A percentile compares a stretch with the other conserved stretches of the same genome.
phyloP scores from a whole-genome alignment of 495 filamentous ascomycete genomes.

The Penicillium herquei region DNA sequence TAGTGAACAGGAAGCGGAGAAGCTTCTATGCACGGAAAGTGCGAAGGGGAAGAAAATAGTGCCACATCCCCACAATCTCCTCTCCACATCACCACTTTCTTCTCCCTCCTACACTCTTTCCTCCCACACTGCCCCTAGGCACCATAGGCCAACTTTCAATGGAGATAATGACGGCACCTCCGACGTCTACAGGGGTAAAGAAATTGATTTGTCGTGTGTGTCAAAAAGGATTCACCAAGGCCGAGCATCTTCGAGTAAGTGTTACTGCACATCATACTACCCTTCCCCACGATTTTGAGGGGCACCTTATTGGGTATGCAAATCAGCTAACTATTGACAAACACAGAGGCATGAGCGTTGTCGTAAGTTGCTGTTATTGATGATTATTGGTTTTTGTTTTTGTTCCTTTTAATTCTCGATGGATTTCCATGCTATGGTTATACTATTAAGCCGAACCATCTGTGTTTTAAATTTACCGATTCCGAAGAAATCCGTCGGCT shows the following conservation, averaged over 20 bases:
- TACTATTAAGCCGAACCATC: neutral
- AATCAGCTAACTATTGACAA: constrained; percentile 17
- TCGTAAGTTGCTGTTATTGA: constrained; percentile 31
- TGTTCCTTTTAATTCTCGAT: constrained; percentile 2
- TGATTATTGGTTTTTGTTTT: neutral
- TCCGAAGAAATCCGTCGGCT: constrained; percentile 14
- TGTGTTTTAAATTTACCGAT: neutral
- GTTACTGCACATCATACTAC: neutral
- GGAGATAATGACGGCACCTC: constrained; percentile 19
- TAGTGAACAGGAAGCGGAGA: neutral
- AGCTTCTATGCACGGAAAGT: too few species aligned
- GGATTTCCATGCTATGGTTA: neutral
- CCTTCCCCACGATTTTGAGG: constrained; percentile 18
- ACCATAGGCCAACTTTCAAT: constrained; percentile 1
- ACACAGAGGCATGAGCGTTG: constrained; percentile 49
- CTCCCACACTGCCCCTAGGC: constrained; percentile 12
- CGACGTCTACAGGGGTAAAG: constrained; percentile 21
- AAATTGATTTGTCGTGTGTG: constrained; percentile 42
- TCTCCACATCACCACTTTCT: constrained; percentile 16
- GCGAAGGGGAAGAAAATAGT: constrained; percentile 2
- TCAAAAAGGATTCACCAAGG: constrained; percentile 45
- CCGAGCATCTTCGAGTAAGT: constrained; percentile 45
- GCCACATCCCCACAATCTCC: constrained; percentile 22
- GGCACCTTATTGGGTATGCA: constrained; percentile 4
- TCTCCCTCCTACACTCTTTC: neutral